Percentiles rank a stretch among this genome's conserved stretches.
Conservation (phyloP, 169 alveolate species). For the Cryptosporidium meleagridis region DNA sequence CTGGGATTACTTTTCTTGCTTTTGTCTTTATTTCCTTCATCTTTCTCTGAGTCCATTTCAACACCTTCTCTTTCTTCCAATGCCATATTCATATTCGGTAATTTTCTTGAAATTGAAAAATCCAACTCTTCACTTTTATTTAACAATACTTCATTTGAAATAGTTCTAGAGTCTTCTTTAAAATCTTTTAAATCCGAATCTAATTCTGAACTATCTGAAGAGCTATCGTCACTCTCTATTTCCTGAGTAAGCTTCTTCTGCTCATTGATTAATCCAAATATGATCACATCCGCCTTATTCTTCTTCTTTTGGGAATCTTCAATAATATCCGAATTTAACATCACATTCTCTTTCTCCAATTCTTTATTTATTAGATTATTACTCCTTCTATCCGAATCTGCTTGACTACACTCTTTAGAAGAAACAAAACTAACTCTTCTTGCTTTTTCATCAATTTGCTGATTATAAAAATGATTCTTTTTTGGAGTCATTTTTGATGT, state of each 20-base stretch:
- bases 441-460: not conserved
- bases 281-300: conserved; percentile 61
- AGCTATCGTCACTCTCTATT: not conserved
- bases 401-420: conserved; percentile 27
- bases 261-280: conserved; percentile 60
- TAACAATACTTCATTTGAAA: not conserved
- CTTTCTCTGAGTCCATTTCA: too few species aligned
- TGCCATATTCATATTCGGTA: not conserved
- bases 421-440: conserved; percentile 61
- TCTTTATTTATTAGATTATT: not conserved
- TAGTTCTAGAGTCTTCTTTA: not conserved
- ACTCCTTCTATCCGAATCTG: not conserved
- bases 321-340: not conserved
- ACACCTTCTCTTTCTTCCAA: not conserved
- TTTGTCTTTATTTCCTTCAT: not conserved
- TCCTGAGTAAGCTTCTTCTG: conserved; percentile 51
- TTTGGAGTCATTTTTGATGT: conserved; percentile 11
- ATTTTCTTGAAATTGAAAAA: too few species aligned
- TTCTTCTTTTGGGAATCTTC: conserved; percentile 13
- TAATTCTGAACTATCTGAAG: not conserved
- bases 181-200: not conserved
- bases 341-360: not conserved
- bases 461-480: not conserved
- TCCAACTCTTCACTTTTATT: not conserved
- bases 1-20: too few species aligned